Base-by-base conservation (phyloP, 306 rosid species). In the Acacia confusa region DNA sequence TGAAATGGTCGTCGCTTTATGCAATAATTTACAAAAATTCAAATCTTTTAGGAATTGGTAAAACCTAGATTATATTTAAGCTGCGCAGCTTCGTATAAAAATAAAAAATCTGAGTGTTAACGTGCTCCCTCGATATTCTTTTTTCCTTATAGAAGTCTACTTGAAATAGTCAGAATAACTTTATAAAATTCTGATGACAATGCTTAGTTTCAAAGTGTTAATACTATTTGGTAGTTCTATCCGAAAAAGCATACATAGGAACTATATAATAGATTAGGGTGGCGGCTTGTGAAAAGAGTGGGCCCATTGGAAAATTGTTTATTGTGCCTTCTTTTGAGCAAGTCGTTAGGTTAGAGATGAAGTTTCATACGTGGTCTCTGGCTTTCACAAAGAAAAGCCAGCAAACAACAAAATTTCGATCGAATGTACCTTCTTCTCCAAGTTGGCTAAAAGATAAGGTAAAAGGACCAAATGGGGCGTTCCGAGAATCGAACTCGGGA, bases 401-500 rank as follows among this genome's bases (percentile, higher is more conserved):
- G 45, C 45, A 43, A 43, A 14, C 45, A 43, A 11, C 40, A 36
- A 36, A 36, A 36, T 4, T 36, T 36, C 5, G 40, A 36, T 36
- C 40, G 57, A 50, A 50, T 7, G 57, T 50, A 50, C 57, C n/a
- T 50, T 17, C 14, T 53, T 74, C 28, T 50, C 9, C 34, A 13
- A 20, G 60, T 52, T 52, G 19, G 22, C 9, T 9, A 48, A 16
- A 50, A 2, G 2, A 16, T 16, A 17, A 4, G 0, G 3, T 20
- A 53, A 2, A 20, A 53, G 4, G 15, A 9, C 12, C n/a, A 9
- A 9, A 4, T 0, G 88, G 88, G 86, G 86, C 88, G 79, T 85
- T 85, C 88, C 82, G 86, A 85, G 86, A 85, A 85, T 85, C 88
- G 82, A 85, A 85, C 88, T 85, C 86, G 77, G 86, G 88, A 85